Evolutionary conservation across 202 grass and related monocot species (phyloP).

Genomic region (Setaria viridis): DNA sequence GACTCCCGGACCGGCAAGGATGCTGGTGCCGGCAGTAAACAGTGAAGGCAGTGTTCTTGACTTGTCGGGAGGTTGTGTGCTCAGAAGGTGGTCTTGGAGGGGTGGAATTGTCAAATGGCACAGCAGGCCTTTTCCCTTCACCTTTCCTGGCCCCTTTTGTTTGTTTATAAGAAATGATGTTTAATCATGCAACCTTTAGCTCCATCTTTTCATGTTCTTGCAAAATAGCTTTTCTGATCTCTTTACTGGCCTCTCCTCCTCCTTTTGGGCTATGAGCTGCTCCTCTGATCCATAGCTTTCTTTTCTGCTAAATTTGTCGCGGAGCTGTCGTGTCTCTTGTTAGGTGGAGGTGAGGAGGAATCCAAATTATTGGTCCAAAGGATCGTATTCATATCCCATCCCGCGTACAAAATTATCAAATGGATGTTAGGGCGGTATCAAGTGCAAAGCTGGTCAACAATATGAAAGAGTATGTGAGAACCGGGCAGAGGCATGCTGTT

Average conservation of each 20-base stretch:
- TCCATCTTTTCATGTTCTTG: slow-evolving; percentile 40
- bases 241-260: neutral
- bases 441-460: slow-evolving; percentile 47
- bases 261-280: slow-evolving; percentile 29
- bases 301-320: slow-evolving; percentile 43
- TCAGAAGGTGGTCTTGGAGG: slow-evolving; percentile 37
- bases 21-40: neutral
- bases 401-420: slow-evolving; percentile 1
- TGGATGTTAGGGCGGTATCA: neutral
- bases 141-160: slow-evolving; percentile 19
- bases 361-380: slow-evolving; percentile 41
- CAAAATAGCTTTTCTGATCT: slow-evolving; percentile 40
- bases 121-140: slow-evolving; percentile 8
- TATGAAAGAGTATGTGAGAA: slow-evolving; percentile 25
- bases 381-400: slow-evolving; percentile 32
- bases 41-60: slow-evolving; percentile 33
- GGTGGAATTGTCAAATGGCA: slow-evolving; percentile 37
- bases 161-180: slow-evolving; percentile 60
- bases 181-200: slow-evolving; percentile 60
- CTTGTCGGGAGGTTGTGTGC: slow-evolving; percentile 1
- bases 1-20: slow-evolving; percentile 22
- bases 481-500: slow-evolving; percentile 16
- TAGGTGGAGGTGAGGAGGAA: slow-evolving; percentile 44
- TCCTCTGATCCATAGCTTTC: slow-evolving; percentile 34
- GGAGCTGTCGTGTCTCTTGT: slow-evolving; percentile 31